Base-by-base conservation (phyloP, 805 yeast species). In the Ogataea neopini region DNA sequence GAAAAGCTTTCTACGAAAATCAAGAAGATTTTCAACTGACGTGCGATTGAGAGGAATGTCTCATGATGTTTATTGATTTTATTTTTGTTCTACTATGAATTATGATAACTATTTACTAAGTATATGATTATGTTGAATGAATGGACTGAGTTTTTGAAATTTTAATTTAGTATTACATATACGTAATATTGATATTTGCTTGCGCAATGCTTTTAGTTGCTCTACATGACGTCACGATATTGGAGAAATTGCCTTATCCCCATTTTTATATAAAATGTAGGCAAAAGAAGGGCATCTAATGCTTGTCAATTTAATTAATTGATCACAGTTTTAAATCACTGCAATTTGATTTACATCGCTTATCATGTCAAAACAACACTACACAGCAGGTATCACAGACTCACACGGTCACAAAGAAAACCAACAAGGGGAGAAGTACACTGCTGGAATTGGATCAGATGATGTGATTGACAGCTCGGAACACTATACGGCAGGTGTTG, bases 1-100 rank as follows among this genome's bases (percentile, higher is more conserved):
- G 56, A 51, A 39, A 51, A 50, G 43, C 32, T 54, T 19, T 28
- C 49, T 20, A 48, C 53, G 18, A 54, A 51, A 47, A 49, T 54
- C 32, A 54, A 54, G 34, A 51, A 50, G 44, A 48, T 48, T 20
- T 50, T 54, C 46, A 50, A 50, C 34, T 50, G 30, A n/a, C n/a
- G 36, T 33, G n/a, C 25, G 25, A 6, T 32, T 22, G 9, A 11
- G 23, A 36, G 15, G 43, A 15, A 20, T 42, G 45, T 32, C 20
- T 26, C n/a, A n/a, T 25, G 33, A 18, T 22, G 28, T 19, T 25
- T 7, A 32, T 34, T 34, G 17, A 23, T 34, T 17, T 34, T 17
- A 13, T 34, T 34, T 30, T 30, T 30, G 15, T 30, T 13, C 25
- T 8, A 8, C 7, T 22, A 22, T n/a, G n/a, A n/a, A n/a, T n/a